A percentile compares a stretch with the other conserved stretches of the same genome.
These are phyloP conservation scores for Boletus vinaceobasis DNA, from an alignment of 768 basidiomycete genomes.

Conservation along the genomic window DNA sequence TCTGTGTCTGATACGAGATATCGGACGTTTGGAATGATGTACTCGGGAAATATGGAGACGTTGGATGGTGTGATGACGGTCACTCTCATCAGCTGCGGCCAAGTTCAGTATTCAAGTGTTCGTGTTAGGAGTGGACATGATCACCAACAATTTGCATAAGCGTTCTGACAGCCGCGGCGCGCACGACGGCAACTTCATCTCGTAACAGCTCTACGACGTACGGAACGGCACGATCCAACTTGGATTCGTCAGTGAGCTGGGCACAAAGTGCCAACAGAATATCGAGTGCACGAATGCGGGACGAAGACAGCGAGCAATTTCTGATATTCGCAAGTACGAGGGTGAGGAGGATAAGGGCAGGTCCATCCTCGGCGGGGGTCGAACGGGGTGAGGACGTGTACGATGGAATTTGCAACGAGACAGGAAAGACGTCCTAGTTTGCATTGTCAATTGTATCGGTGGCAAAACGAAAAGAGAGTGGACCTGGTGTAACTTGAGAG, in stretches of 20 bases:
- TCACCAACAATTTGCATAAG: conserved; percentile 76
- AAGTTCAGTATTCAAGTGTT: conserved; percentile 17
- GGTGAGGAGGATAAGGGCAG: conserved; percentile 83
- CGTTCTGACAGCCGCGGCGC: conserved; percentile 73
- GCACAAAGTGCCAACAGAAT: conserved; percentile 77
- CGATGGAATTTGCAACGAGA: conserved; percentile 68
- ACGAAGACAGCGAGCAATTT: conserved; percentile 81
- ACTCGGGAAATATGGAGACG: conserved; percentile 84
- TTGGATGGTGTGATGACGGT: conserved; percentile 65
- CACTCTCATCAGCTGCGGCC: conserved; percentile 54
- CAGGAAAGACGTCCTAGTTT: conserved; percentile 69
- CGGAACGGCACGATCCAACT: conserved; percentile 88
- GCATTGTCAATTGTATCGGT: conserved; percentile 2
- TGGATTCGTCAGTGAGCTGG: conserved; percentile 91
- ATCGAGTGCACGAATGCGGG: conserved; percentile 82
- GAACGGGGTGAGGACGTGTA: conserved; percentile 36
- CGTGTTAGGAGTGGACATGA: background rate
- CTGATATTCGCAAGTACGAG: conserved; percentile 86
- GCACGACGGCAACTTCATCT: conserved; percentile 81
- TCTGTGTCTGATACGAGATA: conserved; percentile 83
- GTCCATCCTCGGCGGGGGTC: conserved; percentile 75
- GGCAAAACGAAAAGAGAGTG: background rate
- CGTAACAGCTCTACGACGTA: conserved; percentile 86
- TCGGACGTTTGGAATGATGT: conserved; percentile 87
- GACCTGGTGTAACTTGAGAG: conserved; percentile 63